Conservation (phyloP, 805 yeast species). For the Wickerhamiella qilinensis region DNA sequence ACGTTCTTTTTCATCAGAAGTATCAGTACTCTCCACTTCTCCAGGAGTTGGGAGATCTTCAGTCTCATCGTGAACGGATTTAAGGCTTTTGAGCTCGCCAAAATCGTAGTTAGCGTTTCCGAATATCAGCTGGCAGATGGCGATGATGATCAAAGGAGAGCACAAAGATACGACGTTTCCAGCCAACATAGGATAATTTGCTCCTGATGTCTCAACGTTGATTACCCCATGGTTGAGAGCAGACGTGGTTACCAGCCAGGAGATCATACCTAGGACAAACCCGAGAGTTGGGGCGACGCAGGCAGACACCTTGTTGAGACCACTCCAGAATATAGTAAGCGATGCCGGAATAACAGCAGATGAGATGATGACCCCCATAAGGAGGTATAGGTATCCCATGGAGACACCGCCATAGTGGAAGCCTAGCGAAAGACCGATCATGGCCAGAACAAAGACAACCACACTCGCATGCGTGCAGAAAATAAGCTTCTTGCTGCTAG, state of each 20-base stretch:
- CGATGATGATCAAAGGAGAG: slow-evolving; percentile 52
- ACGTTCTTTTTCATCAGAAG: neutral
- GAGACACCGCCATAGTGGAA: slow-evolving; percentile 65
- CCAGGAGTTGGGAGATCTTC: slow-evolving; percentile 12
- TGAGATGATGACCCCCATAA: slow-evolving; percentile 82
- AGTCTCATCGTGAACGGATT: slow-evolving; percentile 35
- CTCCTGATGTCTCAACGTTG: slow-evolving; percentile 43
- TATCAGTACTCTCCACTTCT: slow-evolving; percentile 1
- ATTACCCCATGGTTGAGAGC: slow-evolving; percentile 29
- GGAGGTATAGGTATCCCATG: slow-evolving; percentile 73
- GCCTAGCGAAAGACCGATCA: slow-evolving; percentile 78
- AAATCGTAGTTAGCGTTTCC: slow-evolving; percentile 66
- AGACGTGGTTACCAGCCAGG: slow-evolving; percentile 36
- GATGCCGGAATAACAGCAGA: slow-evolving; percentile 73
- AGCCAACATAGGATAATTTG: slow-evolving; percentile 74
- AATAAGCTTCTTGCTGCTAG: slow-evolving; percentile 59
- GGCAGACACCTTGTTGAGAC: slow-evolving; percentile 56
- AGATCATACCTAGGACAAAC: slow-evolving; percentile 51
- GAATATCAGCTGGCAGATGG: slow-evolving; percentile 46
- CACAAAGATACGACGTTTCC: slow-evolving; percentile 75
- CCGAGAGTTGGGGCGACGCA: slow-evolving; percentile 65
- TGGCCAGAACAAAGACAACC: slow-evolving; percentile 38
- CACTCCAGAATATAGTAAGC: slow-evolving; percentile 46
- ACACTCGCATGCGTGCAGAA: slow-evolving; percentile 53
- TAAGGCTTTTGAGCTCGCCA: slow-evolving; percentile 40